Conservation (phyloP, 495 filamentous ascomycete species). For the Xylaria sp. region DNA sequence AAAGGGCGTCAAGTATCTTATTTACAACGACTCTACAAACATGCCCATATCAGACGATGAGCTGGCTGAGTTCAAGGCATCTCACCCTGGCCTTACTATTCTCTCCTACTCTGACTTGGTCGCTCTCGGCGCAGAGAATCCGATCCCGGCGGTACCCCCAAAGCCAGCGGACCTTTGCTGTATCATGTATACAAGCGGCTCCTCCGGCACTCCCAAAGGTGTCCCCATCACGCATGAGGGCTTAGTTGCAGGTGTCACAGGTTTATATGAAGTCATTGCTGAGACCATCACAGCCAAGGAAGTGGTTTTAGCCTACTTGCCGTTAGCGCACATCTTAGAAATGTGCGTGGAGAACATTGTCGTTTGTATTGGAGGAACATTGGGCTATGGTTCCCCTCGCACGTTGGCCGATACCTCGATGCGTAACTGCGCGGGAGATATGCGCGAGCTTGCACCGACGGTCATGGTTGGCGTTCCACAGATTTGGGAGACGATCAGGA, state of each 20-base stretch:
- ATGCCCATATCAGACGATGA: conserved; percentile 48
- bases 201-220: conserved; percentile 88
- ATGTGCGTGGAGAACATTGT: conserved; percentile 79
- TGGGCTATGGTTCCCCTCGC: conserved; percentile 86
- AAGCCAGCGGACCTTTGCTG: conserved; percentile 75
- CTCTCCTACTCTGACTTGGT: conserved; percentile 54
- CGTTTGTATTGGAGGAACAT: conserved; percentile 74
- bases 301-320: conserved; percentile 79
- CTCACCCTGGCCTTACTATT: conserved; percentile 49
- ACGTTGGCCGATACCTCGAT: conserved; percentile 73
- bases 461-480: conserved; percentile 87
- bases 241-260: conserved; percentile 69
- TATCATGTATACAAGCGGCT: conserved; percentile 96
- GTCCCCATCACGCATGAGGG: conserved; percentile 80
- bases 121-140: conserved; percentile 68
- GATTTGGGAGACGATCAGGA: conserved; percentile 77
- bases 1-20: conserved; percentile 48
- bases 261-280: conserved; percentile 49
- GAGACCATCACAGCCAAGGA: conserved; percentile 63
- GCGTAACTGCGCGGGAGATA: conserved; percentile 63
- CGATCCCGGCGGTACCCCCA: conserved; percentile 69
- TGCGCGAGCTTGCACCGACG: conserved; percentile 82
- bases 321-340: conserved; percentile 89
- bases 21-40: conserved; percentile 53
- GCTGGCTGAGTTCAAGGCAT: conserved; percentile 51